Percentiles rank a stretch among this genome's conserved stretches.
Evolutionary conservation across 306 rosid species (phyloP).

Genomic region (Vigna trinervia): DNA sequence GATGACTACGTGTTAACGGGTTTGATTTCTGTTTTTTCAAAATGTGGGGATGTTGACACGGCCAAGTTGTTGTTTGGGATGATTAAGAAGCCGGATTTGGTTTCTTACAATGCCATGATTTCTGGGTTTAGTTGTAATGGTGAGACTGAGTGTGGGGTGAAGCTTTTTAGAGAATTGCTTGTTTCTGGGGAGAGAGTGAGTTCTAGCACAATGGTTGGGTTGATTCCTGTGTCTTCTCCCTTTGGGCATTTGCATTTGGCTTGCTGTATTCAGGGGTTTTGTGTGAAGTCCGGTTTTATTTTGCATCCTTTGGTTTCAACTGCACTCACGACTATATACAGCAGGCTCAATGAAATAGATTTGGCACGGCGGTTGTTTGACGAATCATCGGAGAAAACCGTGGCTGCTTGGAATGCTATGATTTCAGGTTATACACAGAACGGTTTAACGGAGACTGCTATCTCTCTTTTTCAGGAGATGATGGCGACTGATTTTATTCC

Average conservation of each 20-base stretch:
- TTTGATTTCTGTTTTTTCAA: conserved; percentile 81
- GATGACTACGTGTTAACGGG: conserved; percentile 75
- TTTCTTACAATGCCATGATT: conserved; percentile 87
- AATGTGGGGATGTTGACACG: conserved; percentile 62
- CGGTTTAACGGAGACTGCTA: conserved; percentile 81
- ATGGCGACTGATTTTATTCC: conserved; percentile 73
- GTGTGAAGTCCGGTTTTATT: conserved; percentile 70
- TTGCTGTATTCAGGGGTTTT: conserved; percentile 66
- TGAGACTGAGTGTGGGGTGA: conserved; percentile 63
- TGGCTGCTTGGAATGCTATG: conserved; percentile 95
- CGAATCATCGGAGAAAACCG: conserved; percentile 75
- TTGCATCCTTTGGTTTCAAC: conserved; percentile 75
- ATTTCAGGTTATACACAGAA: conserved; percentile 91
- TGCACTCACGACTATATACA: conserved; percentile 73
- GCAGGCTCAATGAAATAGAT: conserved; percentile 75
- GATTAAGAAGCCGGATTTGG: conserved; percentile 69
- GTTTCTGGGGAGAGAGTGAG: conserved; percentile 60
- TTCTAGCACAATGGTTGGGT: conserved; percentile 84
- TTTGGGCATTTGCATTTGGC: conserved; percentile 72
- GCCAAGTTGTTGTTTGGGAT: conserved; percentile 70
- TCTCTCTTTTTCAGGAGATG: conserved; percentile 87
- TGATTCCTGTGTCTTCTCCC: conserved; percentile 83
- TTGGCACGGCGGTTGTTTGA: conserved; percentile 78
- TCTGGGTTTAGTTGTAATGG: conserved; percentile 77
- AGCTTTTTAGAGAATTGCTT: conserved; percentile 70